These are phyloP conservation scores for Brachypodium distachyon DNA, from an alignment of 202 grass and related monocot genomes.

Conservation along the genomic window DNA sequence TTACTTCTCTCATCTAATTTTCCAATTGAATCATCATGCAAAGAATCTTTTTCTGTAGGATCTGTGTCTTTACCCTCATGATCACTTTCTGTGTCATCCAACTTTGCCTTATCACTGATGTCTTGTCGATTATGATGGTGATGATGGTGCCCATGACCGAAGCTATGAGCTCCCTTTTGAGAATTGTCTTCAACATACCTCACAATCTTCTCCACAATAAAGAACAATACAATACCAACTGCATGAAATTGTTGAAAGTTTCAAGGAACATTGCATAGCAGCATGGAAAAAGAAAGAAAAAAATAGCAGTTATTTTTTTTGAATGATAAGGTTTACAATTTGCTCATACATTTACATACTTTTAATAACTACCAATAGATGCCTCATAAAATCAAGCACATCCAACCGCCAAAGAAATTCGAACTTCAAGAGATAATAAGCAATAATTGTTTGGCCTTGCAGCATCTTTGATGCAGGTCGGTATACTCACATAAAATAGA, in stretches of 20 bases:
- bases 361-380: background rate
- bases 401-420: background rate
- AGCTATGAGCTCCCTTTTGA: slow-evolving; percentile 13
- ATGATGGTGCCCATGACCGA: slow-evolving; percentile 70
- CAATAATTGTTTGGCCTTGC: background rate
- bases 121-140: slow-evolving; percentile 49
- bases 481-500: slow-evolving; percentile 90
- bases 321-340: background rate
- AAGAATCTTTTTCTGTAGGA: slow-evolving; percentile 12
- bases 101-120: slow-evolving; percentile 13
- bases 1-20: slow-evolving; percentile 30
- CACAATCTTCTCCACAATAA: slow-evolving; percentile 94
- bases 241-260: slow-evolving; percentile 21
- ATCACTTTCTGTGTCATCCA: slow-evolving; percentile 18
- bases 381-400: background rate
- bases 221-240: slow-evolving; percentile 97
- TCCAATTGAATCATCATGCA: slow-evolving; percentile 18
- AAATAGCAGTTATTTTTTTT: background rate
- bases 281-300: slow-evolving; percentile 2
- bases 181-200: slow-evolving; percentile 93
- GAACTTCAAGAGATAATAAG: background rate
- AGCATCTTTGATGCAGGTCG: background rate
- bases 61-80: slow-evolving; percentile 17
- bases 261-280: background rate
- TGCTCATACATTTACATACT: background rate